Base-by-base conservation (phyloP, 805 yeast genomes). In the Peterozyma xylosa region DNA sequence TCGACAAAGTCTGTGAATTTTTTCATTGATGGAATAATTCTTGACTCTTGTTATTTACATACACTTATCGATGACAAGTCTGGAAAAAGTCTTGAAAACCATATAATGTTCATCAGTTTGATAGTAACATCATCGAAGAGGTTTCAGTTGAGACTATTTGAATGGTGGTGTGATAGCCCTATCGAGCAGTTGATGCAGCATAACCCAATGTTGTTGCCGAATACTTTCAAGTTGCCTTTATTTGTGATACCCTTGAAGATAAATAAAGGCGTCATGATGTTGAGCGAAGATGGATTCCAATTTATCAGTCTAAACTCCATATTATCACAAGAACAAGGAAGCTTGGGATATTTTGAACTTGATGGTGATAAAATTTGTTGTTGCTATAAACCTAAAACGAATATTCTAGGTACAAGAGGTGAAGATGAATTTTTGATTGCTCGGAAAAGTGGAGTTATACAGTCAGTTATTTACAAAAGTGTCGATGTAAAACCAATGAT, bases 191-290 rank as follows among this genome's bases (percentile, higher is more conserved):
- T 49, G 18, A 44, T 48, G 13, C 53, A 43, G 16, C 57, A 55
- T 38, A 47, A 53, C 13, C 50, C 58, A 2, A 37, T 47, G 2
- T 39, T 59, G 14, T 41, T 59, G 3, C 50, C 55, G n/a, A 55
- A 51, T 30, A 46, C 51, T 9, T 58, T 59, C 44, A 58, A 54
- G 18, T 33, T 60, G 1, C 68, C 68, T 1, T 40, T 50, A 14
- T 53, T 53, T 34, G 34, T 59, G 38, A 41, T 60, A 11, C 55
- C 65, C 1, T 45, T 60, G 3, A 40, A 38, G 29, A 45, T 51
- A 1, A 54, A 63, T 1, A 50, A 48, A 18, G 51, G 58, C 14
- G 50, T 61, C 2, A 41, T 63, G 11, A 44, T 60, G 38, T 37
- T 64, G 10, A 60, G 56, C 35, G 56, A 51, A 18, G 42, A 51